These are phyloP conservation scores for Logfia minima DNA, from an alignment of 129 eudicot genomes.

Conservation along the genomic window DNA sequence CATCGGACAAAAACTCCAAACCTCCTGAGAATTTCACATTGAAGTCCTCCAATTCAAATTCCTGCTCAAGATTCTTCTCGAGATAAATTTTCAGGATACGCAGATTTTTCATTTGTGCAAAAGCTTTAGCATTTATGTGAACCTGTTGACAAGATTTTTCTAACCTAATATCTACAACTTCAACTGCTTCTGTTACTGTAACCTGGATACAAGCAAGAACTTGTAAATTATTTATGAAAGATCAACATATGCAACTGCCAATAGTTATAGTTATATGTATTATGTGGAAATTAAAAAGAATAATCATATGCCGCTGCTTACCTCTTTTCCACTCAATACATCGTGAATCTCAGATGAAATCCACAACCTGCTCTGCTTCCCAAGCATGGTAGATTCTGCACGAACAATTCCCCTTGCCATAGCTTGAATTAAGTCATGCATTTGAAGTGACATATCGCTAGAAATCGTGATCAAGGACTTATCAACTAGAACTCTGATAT, in stretches of 20 bases:
- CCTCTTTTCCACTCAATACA: no score
- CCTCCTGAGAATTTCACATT: not conserved
- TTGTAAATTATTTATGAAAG: not conserved
- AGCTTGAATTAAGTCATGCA: slow-evolving; percentile 16
- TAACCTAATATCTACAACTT: not conserved
- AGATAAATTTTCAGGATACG: slow-evolving; percentile 6
- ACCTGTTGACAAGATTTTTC: not conserved
- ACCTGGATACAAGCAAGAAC: not conserved
- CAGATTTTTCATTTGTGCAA: slow-evolving; percentile 7
- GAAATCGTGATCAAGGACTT: not conserved
- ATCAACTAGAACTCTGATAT: not conserved
- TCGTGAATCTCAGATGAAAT: no score
- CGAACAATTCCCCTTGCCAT: slow-evolving; percentile 21
- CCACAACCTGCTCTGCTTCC: slow-evolving; percentile 3
- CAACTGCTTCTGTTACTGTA: slow-evolving; percentile 4
- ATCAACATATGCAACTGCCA: not conserved
- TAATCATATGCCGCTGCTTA: not conserved
- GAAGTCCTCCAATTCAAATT: not conserved
- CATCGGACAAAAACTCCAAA: not conserved
- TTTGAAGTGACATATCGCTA: not conserved
- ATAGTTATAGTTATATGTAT: not conserved
- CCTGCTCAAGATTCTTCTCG: not conserved
- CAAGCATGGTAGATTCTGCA: not conserved
- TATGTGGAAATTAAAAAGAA: not conserved
- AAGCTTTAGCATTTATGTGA: not conserved